Percentiles rank a stretch among this genome's conserved stretches.
Evolutionary conservation across 345 rosid genomes (phyloP).

Genomic region (Pugionium cornutum): DNA sequence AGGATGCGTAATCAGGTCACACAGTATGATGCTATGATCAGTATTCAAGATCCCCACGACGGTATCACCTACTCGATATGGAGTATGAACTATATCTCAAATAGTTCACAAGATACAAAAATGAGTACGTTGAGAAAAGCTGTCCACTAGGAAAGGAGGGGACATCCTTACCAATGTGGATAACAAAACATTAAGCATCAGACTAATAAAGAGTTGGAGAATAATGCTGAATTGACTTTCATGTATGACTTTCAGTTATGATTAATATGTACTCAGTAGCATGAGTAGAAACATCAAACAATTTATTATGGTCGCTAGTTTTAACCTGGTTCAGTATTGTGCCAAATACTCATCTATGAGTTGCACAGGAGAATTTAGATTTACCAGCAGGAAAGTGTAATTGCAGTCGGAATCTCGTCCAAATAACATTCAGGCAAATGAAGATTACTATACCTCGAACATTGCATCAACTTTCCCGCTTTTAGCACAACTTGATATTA

Average conservation of each 20-base stretch:
- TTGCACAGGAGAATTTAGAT: too few species aligned
- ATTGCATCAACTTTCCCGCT: constrained; percentile 93
- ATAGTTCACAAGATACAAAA: background rate
- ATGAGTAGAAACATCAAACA: too few species aligned
- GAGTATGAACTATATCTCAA: background rate
- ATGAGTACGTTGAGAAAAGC: background rate
- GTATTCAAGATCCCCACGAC: constrained; percentile 9
- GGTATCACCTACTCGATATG: background rate
- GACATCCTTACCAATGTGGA: background rate
- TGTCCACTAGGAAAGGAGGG: background rate
- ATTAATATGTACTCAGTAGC: too few species aligned
- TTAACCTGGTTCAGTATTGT: background rate
- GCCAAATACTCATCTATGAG: background rate
- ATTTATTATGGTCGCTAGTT: too few species aligned
- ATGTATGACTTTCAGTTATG: too few species aligned
- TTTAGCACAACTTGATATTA: constrained; percentile 92
- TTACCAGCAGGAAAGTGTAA: too few species aligned
- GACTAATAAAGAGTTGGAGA: too few species aligned
- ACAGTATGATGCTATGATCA: background rate
- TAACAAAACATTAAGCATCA: background rate
- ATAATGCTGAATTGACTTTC: too few species aligned
- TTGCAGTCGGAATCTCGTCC: too few species aligned
- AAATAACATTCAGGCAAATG: constrained; percentile 27
- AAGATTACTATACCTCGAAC: constrained; percentile 71
- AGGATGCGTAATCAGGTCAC: constrained; percentile 8